A percentile compares a stretch with the other conserved stretches of the same genome.
Conservation (phyloP, 225 moss, liverwort and hornwort species). For the Antitrichia curtipendula region DNA sequence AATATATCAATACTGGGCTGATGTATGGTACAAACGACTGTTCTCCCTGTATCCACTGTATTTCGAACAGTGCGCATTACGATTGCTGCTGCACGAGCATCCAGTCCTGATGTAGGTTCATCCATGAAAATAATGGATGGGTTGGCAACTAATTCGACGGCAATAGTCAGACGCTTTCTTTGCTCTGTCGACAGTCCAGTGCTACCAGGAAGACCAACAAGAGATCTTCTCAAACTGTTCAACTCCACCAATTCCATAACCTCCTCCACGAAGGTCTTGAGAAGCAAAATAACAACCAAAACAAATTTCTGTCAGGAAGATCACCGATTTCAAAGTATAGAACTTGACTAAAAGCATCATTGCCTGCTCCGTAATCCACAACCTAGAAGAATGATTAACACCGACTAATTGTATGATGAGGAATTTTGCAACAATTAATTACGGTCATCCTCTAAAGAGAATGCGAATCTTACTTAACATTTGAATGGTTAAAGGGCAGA, state of each 20-base stretch:
- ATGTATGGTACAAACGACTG: slow-evolving; percentile 94
- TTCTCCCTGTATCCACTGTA: slow-evolving; percentile 92
- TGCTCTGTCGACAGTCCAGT: slow-evolving; percentile 92
- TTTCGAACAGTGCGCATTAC: slow-evolving; percentile 96
- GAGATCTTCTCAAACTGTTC: slow-evolving; percentile 28
- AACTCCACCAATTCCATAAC: slow-evolving; percentile 91
- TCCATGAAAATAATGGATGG: slow-evolving; percentile 98
- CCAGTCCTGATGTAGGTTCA: slow-evolving; percentile 90
- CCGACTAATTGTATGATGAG: not conserved
- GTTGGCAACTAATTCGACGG: slow-evolving; percentile 87
- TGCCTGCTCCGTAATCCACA: not conserved
- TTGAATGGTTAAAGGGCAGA: not conserved
- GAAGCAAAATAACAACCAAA: not conserved
- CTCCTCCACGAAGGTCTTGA: slow-evolving; percentile 76
- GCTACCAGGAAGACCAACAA: slow-evolving; percentile 91
- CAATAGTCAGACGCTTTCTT: slow-evolving; percentile 84
- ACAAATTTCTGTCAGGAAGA: not conserved
- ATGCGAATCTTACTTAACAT: not conserved
- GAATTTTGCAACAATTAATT: not conserved
- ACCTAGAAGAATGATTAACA: not conserved
- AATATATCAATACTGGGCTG: slow-evolving; percentile 98
- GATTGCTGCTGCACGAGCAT: slow-evolving; percentile 95
- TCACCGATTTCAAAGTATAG: not conserved
- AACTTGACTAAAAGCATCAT: not conserved
- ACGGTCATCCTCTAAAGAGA: not conserved